These are phyloP conservation scores for Plectranthus barbatus DNA, from an alignment of 257 asterid species.

Conservation along the genomic window DNA sequence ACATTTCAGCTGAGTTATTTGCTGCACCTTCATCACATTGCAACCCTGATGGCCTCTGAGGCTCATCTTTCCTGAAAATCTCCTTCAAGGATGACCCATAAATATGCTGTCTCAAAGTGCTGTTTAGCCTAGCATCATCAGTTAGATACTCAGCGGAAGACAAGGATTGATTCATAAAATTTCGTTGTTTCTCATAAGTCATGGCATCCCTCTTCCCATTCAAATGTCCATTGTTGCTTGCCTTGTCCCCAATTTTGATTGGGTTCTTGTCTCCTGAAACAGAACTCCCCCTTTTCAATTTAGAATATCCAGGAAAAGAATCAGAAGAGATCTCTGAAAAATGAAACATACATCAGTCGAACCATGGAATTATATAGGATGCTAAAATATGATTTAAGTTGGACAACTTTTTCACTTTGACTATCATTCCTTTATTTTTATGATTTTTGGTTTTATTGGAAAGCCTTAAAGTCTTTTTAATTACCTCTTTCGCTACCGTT, in stretches of 20 bases:
- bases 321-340: constrained; percentile 39
- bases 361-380: constrained; percentile 7
- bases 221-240: constrained; percentile 18
- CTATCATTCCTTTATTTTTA: background rate
- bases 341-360: background rate
- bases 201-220: constrained; percentile 30
- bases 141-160: constrained; percentile 49
- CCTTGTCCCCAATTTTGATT: constrained; percentile 33
- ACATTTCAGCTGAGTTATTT: constrained; percentile 22
- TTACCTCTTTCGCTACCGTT: constrained; percentile 43
- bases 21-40: constrained; percentile 24
- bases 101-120: constrained; percentile 16
- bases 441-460: background rate
- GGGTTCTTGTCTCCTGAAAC: constrained; percentile 24
- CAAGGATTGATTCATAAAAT: constrained; percentile 34
- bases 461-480: background rate
- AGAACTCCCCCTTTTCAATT: constrained; percentile 18
- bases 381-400: background rate
- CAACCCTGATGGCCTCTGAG: constrained; percentile 27
- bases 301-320: constrained; percentile 16
- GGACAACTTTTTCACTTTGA: background rate
- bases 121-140: constrained; percentile 31
- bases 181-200: constrained; percentile 26
- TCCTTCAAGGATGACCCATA: constrained; percentile 26
- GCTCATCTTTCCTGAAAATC: constrained; percentile 19